These are phyloP conservation scores for Parafenestella ontariensis DNA, from an alignment of 2,329 filamentous ascomycete genomes.

Conservation along the genomic window DNA sequence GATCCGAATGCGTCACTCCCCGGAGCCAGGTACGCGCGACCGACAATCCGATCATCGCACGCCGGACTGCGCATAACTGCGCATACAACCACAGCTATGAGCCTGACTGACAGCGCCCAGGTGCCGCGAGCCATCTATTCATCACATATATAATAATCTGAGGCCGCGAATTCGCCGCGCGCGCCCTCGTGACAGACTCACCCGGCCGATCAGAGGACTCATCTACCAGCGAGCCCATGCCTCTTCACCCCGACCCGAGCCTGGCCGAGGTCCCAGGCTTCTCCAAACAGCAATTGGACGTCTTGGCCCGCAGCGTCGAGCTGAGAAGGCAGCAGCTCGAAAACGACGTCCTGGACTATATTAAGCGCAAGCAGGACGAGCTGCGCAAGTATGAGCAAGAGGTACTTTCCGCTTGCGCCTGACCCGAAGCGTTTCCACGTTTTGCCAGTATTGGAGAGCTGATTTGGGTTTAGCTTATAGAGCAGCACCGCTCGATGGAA, in stretches of 20 bases:
- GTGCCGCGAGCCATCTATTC: constrained; percentile 7
- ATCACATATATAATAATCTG: constrained; percentile 5
- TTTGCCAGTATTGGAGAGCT: constrained; percentile 22
- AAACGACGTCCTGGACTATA: constrained; percentile 44
- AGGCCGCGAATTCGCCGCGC: constrained; percentile 10
- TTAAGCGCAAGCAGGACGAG: constrained; percentile 42
- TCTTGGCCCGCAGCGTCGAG: constrained; percentile 43
- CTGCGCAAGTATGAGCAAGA: constrained; percentile 41
- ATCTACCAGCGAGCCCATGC: constrained; percentile 32
- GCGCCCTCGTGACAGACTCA: constrained; percentile 24
- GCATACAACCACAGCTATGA: constrained; percentile 18
- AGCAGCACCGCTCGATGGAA: constrained; percentile 41
- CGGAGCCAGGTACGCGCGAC: constrained; percentile 33
- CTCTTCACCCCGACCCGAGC: constrained; percentile 36
- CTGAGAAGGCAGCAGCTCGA: constrained; percentile 46
- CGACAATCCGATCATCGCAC: constrained; percentile 14
- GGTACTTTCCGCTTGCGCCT: constrained; percentile 24
- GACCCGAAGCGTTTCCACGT: not conserved
- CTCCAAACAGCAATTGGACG: constrained; percentile 40
- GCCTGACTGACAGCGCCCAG: constrained; percentile 26
- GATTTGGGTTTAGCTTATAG: constrained; percentile 43
- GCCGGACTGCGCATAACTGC: constrained; percentile 12
- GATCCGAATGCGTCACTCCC: constrained; percentile 41
- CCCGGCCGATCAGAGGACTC: constrained; percentile 19
- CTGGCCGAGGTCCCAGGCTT: constrained; percentile 45